Base-by-base conservation (phyloP, 257 asterid species). In the Verbascum thapsus region DNA sequence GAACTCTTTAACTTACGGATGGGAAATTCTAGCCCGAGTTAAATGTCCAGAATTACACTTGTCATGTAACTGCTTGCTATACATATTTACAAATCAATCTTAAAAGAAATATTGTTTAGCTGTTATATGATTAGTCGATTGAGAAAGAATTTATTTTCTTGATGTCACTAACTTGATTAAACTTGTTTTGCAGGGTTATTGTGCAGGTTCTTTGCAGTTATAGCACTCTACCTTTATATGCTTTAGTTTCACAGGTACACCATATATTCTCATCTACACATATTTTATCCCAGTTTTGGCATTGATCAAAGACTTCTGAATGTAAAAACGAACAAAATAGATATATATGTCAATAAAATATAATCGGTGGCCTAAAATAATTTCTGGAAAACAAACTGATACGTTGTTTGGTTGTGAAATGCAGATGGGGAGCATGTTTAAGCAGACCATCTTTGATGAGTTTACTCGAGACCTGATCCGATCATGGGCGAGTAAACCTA, bases 351-450 rank as follows among this genome's bases (percentile, higher is more conserved):
- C 3, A 26, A 26, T 26, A 1, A 26, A 26, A 26, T 26, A 26
- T 26, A 26, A 1, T 26, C 5, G 2, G 32, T 1, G 32, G 32
- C 3, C 32, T 26, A 26, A 26, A n/a, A 1, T 26, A 26, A 26
- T 1, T 26, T 26, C 32, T 26, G 32, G 3, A 26, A 26, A 26
- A 26, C 32, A 26, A 26, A 26, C 32, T 26, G 32, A 26, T 26
- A 26, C 7, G 8, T 8, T 13, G n/a, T 39, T 41, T 52, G 50
- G 13, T 37, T 72, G 9, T 38, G 15, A 5, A 16, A 61, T 64
- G 67, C 80, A 90, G 98, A 90, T 90, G 98, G 95, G 96, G 8
- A 84, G 81, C 72, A 69, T 53, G 75, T 90, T 85, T 38, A 88
- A 84, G 77, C 65, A 73, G 63, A 87, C 88, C 5, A 30, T 90